Evolutionary conservation across 768 basidiomycete species (phyloP).

Genomic region (Xanthoconium purpureum): DNA sequence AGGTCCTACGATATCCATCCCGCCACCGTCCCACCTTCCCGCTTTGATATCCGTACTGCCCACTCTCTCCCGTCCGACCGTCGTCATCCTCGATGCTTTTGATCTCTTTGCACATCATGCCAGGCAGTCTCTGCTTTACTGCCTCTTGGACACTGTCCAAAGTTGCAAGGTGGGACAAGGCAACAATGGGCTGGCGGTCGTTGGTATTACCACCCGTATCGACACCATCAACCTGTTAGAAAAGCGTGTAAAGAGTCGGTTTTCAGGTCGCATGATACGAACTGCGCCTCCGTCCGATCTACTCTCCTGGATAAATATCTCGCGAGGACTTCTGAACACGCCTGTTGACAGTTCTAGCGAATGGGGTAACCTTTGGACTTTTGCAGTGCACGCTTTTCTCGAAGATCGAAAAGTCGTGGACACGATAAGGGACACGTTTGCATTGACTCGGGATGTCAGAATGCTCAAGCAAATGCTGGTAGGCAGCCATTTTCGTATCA

Average conservation of each 20-base stretch:
- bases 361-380: conserved; percentile 63
- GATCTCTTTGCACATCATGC: conserved; percentile 92
- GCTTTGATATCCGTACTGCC: conserved; percentile 73
- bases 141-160: conserved; percentile 91
- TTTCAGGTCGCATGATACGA: conserved; percentile 87
- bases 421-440: conserved; percentile 56
- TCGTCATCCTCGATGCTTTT: conserved; percentile 88
- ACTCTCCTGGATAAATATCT: conserved; percentile 48
- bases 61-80: conserved; percentile 71
- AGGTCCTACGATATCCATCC: conserved; percentile 38
- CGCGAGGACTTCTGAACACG: conserved; percentile 42
- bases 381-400: conserved; percentile 56
- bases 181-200: conserved; percentile 72
- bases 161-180: conserved; percentile 62
- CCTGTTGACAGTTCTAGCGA: conserved; percentile 34
- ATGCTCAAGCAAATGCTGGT: conserved; percentile 62
- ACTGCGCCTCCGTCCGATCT: conserved; percentile 58
- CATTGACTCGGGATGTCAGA: conserved; percentile 57
- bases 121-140: conserved; percentile 90
- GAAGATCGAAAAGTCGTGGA: conserved; percentile 44
- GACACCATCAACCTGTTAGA: conserved; percentile 89
- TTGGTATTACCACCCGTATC: conserved; percentile 83
- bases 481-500: conserved; percentile 23
- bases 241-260: conserved; percentile 96
- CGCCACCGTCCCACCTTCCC: conserved; percentile 69